Percentiles rank a stretch among this genome's conserved stretches.
Conservation (phyloP, 805 yeast species). For the Starmera caribaea region DNA sequence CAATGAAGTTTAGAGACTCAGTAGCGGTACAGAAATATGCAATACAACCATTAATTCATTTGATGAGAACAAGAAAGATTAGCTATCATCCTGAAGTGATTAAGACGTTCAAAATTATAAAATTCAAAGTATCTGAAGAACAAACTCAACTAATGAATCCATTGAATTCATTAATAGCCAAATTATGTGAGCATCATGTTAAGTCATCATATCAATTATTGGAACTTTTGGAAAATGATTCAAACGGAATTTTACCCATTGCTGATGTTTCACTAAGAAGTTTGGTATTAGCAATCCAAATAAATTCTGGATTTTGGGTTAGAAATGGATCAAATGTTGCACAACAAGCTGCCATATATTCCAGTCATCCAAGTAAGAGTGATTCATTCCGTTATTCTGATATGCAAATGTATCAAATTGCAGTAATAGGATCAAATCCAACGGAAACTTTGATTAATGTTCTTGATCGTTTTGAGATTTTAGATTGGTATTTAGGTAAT, state of each 20-base stretch:
- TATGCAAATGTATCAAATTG: slow-evolving; percentile 56
- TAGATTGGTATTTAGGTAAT: slow-evolving; percentile 36
- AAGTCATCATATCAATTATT: background rate
- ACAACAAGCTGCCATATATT: slow-evolving; percentile 40
- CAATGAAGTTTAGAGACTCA: too few relatives aligned
- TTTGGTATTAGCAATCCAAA: slow-evolving; percentile 51
- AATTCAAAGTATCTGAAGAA: slow-evolving; percentile 36
- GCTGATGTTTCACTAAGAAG: slow-evolving; percentile 53
- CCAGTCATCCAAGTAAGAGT: slow-evolving; percentile 31
- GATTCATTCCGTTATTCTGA: slow-evolving; percentile 61
- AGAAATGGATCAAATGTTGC: slow-evolving; percentile 55
- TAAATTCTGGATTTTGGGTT: slow-evolving; percentile 60
- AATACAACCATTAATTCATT: too few relatives aligned
- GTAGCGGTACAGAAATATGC: too few relatives aligned
- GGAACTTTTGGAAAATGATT: too few relatives aligned
- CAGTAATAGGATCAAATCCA: slow-evolving; percentile 39
- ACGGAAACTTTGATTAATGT: slow-evolving; percentile 44
- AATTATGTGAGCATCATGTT: background rate
- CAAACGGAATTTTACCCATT: slow-evolving; percentile 25
- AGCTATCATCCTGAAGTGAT: too few relatives aligned
- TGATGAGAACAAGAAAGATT: too few relatives aligned
- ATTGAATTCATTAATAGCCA: slow-evolving; percentile 43
- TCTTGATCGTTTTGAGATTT: slow-evolving; percentile 53
- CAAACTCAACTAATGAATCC: slow-evolving; percentile 52
- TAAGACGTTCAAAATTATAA: slow-evolving; percentile 18